Percentiles rank a stretch among this genome's conserved stretches.
These are phyloP conservation scores for Phytophthora podocarpi DNA, from an alignment of 352 stramenopile genomes.

Conservation along the genomic window DNA sequence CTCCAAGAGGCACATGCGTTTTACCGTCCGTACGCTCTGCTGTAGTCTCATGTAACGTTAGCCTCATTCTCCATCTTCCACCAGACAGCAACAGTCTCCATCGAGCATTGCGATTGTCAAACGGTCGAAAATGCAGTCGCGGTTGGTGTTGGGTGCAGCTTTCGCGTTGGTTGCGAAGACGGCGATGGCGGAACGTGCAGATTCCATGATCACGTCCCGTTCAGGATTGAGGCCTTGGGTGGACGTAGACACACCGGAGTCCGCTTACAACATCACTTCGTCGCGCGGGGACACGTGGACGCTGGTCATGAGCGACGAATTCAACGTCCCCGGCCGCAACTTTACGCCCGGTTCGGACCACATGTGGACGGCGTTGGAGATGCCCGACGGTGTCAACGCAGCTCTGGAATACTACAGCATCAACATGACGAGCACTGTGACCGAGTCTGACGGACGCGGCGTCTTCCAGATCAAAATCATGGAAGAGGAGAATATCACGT, in stretches of 20 bases:
- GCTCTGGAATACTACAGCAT: constrained; percentile 93
- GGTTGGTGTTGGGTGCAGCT: background rate
- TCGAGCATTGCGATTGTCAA: too few relatives aligned
- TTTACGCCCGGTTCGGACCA: constrained; percentile 49
- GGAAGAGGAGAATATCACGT: constrained; percentile 50
- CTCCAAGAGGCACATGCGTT: too few relatives aligned
- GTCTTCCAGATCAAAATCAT: constrained; percentile 45
- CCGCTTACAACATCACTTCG: constrained; percentile 30
- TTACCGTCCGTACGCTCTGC: constrained; percentile 13
- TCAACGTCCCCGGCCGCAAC: constrained; percentile 69
- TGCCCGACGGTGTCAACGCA: constrained; percentile 46
- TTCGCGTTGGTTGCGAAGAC: background rate
- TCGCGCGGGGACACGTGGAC: constrained; percentile 61
- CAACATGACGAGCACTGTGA: constrained; percentile 62
- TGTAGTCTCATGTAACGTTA: constrained; percentile 13
- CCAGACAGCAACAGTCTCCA: background rate
- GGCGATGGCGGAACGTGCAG: constrained; percentile 16
- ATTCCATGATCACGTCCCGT: constrained; percentile 31
- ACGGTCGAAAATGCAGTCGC: constrained; percentile 19
- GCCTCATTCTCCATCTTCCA: constrained; percentile 16
- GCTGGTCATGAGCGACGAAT: constrained; percentile 80
- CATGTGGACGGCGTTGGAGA: constrained; percentile 80
- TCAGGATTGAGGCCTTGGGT: constrained; percentile 50
- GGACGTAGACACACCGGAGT: constrained; percentile 41
- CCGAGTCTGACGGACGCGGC: constrained; percentile 35